Conservation (phyloP, 2,329 filamentous ascomycete genomes). For the Trichophyton rubrum region DNA sequence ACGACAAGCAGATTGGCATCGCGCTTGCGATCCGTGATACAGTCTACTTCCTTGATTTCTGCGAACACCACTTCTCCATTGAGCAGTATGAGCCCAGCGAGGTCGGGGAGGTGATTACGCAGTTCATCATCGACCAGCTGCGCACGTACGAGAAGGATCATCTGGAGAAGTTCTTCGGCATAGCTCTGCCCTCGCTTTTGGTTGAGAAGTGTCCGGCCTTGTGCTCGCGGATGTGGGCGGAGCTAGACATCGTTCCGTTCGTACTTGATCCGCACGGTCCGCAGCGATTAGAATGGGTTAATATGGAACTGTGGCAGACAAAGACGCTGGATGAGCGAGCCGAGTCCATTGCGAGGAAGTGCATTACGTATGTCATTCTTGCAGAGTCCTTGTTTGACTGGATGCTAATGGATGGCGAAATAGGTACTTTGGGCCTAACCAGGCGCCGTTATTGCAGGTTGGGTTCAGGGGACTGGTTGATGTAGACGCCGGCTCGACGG, state of each 20-base stretch:
- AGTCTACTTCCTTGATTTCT: slow-evolving; percentile 62
- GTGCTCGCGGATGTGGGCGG: slow-evolving; percentile 60
- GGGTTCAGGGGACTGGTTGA: slow-evolving; percentile 57
- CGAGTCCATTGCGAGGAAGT: slow-evolving; percentile 69
- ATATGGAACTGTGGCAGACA: slow-evolving; percentile 35
- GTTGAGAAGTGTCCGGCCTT: slow-evolving; percentile 50
- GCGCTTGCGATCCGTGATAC: slow-evolving; percentile 61
- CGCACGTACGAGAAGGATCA: slow-evolving; percentile 51
- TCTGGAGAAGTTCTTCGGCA: slow-evolving; percentile 61
- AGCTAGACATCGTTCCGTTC: slow-evolving; percentile 64
- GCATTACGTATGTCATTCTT: slow-evolving; percentile 47
- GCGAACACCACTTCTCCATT: slow-evolving; percentile 45
- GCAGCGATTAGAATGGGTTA: slow-evolving; percentile 18
- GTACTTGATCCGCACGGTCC: slow-evolving; percentile 38
- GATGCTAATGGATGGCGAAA: slow-evolving; percentile 6
- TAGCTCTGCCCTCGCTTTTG: slow-evolving; percentile 52
- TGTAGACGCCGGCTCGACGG: slow-evolving; percentile 54
- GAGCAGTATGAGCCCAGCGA: slow-evolving; percentile 26
- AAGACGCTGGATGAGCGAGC: slow-evolving; percentile 67
- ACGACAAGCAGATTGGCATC: slow-evolving; percentile 41
- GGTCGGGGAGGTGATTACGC: slow-evolving; percentile 37
- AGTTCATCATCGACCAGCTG: slow-evolving; percentile 48
- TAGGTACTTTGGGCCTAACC: slow-evolving; percentile 59
- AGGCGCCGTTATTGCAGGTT: slow-evolving; percentile 54
- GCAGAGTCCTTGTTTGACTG: neutral